A percentile compares a stretch with the other conserved stretches of the same genome.
Evolutionary conservation across 1,284 basidiomycete genomes (phyloP).

Genomic region (Neotropicomus parvogracilis): DNA sequence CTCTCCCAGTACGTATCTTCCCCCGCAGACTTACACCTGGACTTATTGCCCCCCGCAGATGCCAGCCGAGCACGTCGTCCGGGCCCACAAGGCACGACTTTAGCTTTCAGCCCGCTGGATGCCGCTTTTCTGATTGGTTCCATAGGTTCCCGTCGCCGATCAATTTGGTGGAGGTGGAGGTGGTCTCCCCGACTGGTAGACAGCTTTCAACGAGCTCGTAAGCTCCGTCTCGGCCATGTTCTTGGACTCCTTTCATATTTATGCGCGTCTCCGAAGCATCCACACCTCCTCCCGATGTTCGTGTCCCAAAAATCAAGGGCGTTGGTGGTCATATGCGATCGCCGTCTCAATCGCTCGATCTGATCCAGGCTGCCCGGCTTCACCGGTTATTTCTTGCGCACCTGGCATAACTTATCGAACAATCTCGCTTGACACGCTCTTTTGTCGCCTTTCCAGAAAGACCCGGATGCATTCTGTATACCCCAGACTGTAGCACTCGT

Average conservation of each 20-base stretch:
- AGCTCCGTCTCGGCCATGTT: slow-evolving; percentile 5
- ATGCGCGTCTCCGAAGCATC: slow-evolving; percentile 7
- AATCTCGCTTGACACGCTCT: slow-evolving; percentile 8
- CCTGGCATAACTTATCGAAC: slow-evolving; percentile 7
- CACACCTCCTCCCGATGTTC: neutral
- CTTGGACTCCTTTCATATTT: neutral
- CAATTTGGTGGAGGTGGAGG: slow-evolving; percentile 18
- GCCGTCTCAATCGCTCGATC: slow-evolving; percentile 4
- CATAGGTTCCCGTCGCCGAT: slow-evolving; percentile 19
- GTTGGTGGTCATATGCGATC: slow-evolving; percentile 18
- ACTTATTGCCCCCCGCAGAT: slow-evolving; percentile 14
- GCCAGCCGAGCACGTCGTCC: slow-evolving; percentile 7
- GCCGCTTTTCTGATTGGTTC: slow-evolving; percentile 4
- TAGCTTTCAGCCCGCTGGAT: neutral
- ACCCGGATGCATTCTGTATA: slow-evolving; percentile 9
- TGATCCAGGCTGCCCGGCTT: neutral
- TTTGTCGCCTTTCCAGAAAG: slow-evolving; percentile 7
- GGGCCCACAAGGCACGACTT: slow-evolving; percentile 14
- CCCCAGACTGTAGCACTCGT: slow-evolving; percentile 11
- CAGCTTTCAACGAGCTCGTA: slow-evolving; percentile 9
- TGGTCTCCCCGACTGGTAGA: slow-evolving; percentile 27
- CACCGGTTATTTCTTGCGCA: slow-evolving; percentile 5
- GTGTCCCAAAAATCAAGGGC: slow-evolving; percentile 8
- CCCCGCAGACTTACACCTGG: neutral
- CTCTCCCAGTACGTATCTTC: slow-evolving; percentile 22